phyloP scores from a whole-genome alignment of 768 basidiomycete species.

The Dioszegia hungarica region DNA sequence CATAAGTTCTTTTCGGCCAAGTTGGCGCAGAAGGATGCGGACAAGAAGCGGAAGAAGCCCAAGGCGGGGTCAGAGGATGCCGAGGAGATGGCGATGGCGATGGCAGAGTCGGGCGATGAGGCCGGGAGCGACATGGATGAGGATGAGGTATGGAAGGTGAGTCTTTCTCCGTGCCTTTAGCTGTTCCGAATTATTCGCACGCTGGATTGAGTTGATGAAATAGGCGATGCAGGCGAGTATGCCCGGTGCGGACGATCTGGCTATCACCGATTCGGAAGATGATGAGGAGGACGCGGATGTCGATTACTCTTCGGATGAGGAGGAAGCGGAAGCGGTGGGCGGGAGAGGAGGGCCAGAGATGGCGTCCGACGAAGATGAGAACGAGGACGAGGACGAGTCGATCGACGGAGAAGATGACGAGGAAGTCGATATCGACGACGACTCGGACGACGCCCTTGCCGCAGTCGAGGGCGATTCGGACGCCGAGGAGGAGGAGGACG shows the following conservation, averaged over 20 bases:
- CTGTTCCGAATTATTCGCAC: background rate
- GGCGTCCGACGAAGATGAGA: conserved; percentile 17
- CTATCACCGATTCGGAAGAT: conserved; percentile 28
- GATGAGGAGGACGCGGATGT: conserved; percentile 39
- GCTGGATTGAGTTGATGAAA: background rate
- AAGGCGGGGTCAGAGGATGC: conserved; percentile 16
- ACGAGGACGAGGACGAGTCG: conserved; percentile 6
- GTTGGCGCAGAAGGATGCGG: conserved; percentile 54
- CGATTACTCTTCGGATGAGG: conserved; percentile 15
- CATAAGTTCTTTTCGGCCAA: conserved; percentile 80
- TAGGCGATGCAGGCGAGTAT: conserved; percentile 88
- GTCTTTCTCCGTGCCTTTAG: conserved; percentile 18
- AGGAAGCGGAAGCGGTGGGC: conserved; percentile 22
- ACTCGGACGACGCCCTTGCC: conserved; percentile 25
- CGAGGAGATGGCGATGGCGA: too few species aligned
- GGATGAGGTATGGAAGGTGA: conserved; percentile 83
- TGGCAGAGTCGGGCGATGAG: conserved; percentile 33
- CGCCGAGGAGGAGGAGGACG: conserved; percentile 16
- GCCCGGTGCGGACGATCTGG: conserved; percentile 55
- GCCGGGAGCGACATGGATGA: conserved; percentile 52
- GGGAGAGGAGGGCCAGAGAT: conserved; percentile 6
- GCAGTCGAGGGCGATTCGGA: too few species aligned
- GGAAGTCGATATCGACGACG: conserved; percentile 1
- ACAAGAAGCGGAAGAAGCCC: conserved; percentile 34
- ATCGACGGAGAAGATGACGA: conserved; percentile 9